phyloP scores from a whole-genome alignment of 2,329 filamentous ascomycete species.

The Colletotrichum noveboracense region DNA sequence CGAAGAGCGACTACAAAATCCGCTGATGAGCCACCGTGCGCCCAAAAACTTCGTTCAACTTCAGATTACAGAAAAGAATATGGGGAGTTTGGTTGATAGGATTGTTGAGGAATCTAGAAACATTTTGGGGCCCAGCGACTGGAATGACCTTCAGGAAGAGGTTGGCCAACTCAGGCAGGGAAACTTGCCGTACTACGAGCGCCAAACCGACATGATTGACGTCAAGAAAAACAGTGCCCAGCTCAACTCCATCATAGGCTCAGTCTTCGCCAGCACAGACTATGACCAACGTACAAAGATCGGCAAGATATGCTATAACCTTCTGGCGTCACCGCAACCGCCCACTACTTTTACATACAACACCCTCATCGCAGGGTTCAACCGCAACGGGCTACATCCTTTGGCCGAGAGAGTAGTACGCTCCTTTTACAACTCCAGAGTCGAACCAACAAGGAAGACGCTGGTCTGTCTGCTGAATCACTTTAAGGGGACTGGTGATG shows the following conservation, averaged over 20 bases:
- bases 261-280: not conserved
- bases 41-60: not conserved
- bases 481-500: conserved; percentile 46
- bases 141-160: conserved; percentile 6
- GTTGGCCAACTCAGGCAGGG: not conserved
- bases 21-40: not conserved
- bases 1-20: not conserved
- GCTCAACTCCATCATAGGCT: conserved; percentile 3
- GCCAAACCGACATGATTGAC: not conserved
- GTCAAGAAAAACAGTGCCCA: not conserved
- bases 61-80: not conserved
- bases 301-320: conserved; percentile 66
- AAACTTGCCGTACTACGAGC: not conserved
- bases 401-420: conserved; percentile 60
- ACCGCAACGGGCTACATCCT: conserved; percentile 50
- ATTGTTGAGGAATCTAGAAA: not conserved
- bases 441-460: conserved; percentile 55
- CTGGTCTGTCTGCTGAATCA: conserved; percentile 56
- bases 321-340: conserved; percentile 65
- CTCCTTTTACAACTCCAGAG: conserved; percentile 50
- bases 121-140: not conserved
- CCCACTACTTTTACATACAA: conserved; percentile 76
- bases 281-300: conserved; percentile 24
- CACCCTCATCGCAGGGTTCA: conserved; percentile 70
- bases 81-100: not conserved